These are phyloP conservation scores for Cryptococcus sp. DNA, from an alignment of 1,284 basidiomycete species.

Conservation along the genomic window DNA sequence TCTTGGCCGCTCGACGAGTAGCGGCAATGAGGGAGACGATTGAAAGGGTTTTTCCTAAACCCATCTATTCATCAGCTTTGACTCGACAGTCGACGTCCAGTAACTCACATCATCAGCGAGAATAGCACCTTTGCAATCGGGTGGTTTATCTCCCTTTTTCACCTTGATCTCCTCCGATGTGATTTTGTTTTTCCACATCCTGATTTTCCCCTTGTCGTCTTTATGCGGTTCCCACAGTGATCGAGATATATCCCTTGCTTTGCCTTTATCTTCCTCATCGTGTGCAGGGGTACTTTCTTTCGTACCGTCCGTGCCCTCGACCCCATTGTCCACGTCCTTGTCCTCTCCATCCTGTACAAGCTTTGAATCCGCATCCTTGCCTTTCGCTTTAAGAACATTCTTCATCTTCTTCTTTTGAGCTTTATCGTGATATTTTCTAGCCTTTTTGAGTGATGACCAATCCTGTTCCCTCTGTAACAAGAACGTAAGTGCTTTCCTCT, in stretches of 20 bases:
- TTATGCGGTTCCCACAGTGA: conserved; percentile 39
- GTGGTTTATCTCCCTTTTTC: conserved; percentile 55
- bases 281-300: conserved; percentile 5
- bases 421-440: conserved; percentile 32
- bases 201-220: conserved; percentile 55
- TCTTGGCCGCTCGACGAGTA: conserved; percentile 66
- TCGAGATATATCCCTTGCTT: conserved; percentile 27
- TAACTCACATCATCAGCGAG: conserved; percentile 82
- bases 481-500: conserved; percentile 96
- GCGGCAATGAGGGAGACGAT: conserved; percentile 84
- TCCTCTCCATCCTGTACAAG: conserved; percentile 8
- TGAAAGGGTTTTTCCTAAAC: conserved; percentile 95
- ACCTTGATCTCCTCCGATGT: conserved; percentile 68
- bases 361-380: conserved; percentile 11
- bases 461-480: conserved; percentile 79
- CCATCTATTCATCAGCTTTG: conserved; percentile 65
- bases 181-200: conserved; percentile 75
- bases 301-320: conserved; percentile 9
- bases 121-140: conserved; percentile 82
- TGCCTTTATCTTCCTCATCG: conserved; percentile 14
- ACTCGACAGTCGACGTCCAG: not conserved
- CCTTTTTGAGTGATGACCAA: conserved; percentile 34
- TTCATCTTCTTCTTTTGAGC: conserved; percentile 23
- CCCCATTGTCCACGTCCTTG: conserved; percentile 6
- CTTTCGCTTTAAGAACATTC: conserved; percentile 10